Evolutionary conservation across 192 early-diverging fungal genomes (phyloP), one percentile per base, ranked within the genome.

Genomic region (Coemansia sp.): DNA sequence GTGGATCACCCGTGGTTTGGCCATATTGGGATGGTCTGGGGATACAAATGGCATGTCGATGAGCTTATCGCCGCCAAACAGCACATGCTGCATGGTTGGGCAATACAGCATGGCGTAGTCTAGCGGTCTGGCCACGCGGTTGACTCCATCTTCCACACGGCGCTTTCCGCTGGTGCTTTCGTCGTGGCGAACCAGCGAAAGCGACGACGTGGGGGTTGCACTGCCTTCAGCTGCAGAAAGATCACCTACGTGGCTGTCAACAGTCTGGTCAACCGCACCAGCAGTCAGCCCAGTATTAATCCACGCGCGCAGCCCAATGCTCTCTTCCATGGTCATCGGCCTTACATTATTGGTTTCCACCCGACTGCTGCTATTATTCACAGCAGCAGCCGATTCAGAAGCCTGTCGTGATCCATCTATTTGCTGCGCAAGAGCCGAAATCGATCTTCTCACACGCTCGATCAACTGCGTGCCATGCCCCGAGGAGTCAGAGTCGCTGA

Each of bases 31-130:
- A 18, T 20, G 28, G 17, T 36, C 17, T 20, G 12, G 1, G 5
- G 20, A 38, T 17, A 14, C 2, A 15, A 15, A 32, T 63, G 35
- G 33, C 38, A 60, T 36, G 2, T 61, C 71, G 12, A 51, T 45
- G 6, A 58, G 48, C 53, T 57, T 54, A 12, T 68, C 71, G 67
- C 71, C 62, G 52, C 72, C 60, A 64, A 83, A 77, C 56, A 71
- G n/a, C 15, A 83, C 81, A 17, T 84, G 82, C 62, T 80, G 78
- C 68, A 84, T 71, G 20, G 59, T 68, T 14, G 78, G 78, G 57
- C 82, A 84, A 54, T 76, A 84, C 62, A 84, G 55, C 82, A 84
- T 84, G 2, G 76, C 75, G 22, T 84, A 68, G 57, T 75, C 81
- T 20, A 48, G 51, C 48, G 28, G 57, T 9, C 59, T 66, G 22